These are phyloP conservation scores for Beauveria asiatica DNA, from an alignment of 2,329 filamentous ascomycete genomes.

Conservation along the genomic window DNA sequence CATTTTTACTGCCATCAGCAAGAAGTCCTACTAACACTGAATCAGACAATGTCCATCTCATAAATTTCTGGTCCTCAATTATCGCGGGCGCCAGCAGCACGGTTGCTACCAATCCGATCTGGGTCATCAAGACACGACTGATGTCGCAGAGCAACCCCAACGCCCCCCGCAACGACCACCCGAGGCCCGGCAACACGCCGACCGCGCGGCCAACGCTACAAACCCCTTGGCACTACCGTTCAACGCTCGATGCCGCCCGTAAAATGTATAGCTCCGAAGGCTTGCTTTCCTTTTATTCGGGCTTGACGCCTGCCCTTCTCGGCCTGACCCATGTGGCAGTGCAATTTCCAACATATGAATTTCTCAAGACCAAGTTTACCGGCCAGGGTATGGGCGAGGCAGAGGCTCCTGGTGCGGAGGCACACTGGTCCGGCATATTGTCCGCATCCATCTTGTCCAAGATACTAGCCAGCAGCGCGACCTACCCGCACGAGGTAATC, in stretches of 20 bases:
- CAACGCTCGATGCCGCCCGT: conserved; percentile 80
- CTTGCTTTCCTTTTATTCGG: conserved; percentile 86
- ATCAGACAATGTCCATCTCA: conserved; percentile 64
- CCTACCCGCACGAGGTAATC: conserved; percentile 95
- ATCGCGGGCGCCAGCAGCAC: conserved; percentile 89
- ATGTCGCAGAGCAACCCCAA: conserved; percentile 75
- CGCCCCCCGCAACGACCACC: conserved; percentile 36
- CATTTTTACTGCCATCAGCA: not conserved
- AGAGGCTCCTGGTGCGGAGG: conserved; percentile 29
- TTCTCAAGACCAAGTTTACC: conserved; percentile 81
- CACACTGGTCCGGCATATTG: conserved; percentile 76
- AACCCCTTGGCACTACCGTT: conserved; percentile 83
- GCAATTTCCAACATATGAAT: conserved; percentile 95
- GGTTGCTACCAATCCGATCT: conserved; percentile 92
- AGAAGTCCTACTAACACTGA: conserved; percentile 11
- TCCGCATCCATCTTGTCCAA: conserved; percentile 90
- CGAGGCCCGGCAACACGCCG: conserved; percentile 44
- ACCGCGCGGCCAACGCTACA: conserved; percentile 47
- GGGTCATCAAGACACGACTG: conserved; percentile 96
- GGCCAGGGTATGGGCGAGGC: conserved; percentile 77
- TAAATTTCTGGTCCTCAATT: conserved; percentile 84
- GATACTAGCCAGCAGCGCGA: conserved; percentile 85
- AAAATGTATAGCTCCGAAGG: conserved; percentile 96
- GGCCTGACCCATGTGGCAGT: conserved; percentile 93
- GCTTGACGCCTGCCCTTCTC: conserved; percentile 81